phyloP scores from a whole-genome alignment of 306 rosid species.

The Cucumis cinereus region DNA sequence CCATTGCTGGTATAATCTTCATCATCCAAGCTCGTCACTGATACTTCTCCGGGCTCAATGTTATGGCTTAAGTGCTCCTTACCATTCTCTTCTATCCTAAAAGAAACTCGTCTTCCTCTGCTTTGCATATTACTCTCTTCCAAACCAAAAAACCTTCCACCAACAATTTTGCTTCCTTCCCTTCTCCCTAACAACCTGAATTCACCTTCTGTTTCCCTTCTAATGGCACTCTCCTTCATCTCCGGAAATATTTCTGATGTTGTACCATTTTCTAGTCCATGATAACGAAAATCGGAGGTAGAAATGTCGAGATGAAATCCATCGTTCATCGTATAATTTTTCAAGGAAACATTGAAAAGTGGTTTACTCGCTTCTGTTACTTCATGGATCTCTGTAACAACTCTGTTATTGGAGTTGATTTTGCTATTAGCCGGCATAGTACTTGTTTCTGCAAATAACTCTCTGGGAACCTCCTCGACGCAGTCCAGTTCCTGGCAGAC shows the following conservation, averaged over 20 bases:
- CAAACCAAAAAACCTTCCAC: constrained; percentile 62
- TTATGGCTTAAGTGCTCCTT: constrained; percentile 34
- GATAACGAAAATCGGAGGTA: constrained; percentile 24
- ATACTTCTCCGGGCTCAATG: constrained; percentile 46
- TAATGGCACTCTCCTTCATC: constrained; percentile 79
- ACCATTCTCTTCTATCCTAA: constrained; percentile 65
- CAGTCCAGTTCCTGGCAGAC: constrained; percentile 71
- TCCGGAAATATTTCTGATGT: constrained; percentile 38
- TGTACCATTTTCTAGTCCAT: constrained; percentile 38
- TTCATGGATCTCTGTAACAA: constrained; percentile 40
- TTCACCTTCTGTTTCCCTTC: constrained; percentile 98
- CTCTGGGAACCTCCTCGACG: constrained; percentile 65
- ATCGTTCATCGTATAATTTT: background rate
- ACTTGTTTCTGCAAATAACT: constrained; percentile 23
- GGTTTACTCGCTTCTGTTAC: constrained; percentile 23
- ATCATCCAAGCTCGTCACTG: constrained; percentile 55
- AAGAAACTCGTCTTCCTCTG: constrained; percentile 69
- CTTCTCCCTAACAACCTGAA: constrained; percentile 80
- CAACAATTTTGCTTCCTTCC: constrained; percentile 54
- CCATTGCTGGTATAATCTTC: constrained; percentile 66
- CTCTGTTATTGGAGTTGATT: constrained; percentile 10
- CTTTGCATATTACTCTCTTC: constrained; percentile 50
- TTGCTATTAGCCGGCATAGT: background rate
- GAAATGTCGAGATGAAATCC: constrained; percentile 34
- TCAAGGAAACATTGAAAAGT: background rate